Base-by-base conservation (phyloP, 2,329 filamentous ascomycete species). In the Ophiocordyceps camponoti-floridani region DNA sequence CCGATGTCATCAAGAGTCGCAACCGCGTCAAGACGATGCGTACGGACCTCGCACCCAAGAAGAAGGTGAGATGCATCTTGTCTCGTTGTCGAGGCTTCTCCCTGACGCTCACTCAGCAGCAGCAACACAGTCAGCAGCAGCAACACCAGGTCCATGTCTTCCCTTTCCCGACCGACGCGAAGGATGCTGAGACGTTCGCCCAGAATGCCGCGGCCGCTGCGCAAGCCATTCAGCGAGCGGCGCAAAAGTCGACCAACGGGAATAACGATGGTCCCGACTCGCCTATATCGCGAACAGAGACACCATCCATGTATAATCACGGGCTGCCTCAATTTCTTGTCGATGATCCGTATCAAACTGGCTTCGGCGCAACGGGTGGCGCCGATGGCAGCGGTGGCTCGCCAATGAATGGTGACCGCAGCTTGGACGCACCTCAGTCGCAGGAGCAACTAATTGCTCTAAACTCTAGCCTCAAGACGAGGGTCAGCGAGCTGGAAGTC, bases 1-100 rank as follows among this genome's bases (percentile, higher is more conserved):
- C 91, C 43, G 91, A 98, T 69, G 89, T 96, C 53, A 98, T 98
- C 69, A 98, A 98, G 72, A 95, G 88, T 69, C 86, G 91, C 57
- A 98, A 98, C 66, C 80, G 91, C 51, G 89, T 96, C 54, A 96
- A 96, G 72, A 91, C 87, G 27, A 75, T 77, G 62, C 75, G 76
- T 45, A 77, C 83, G 9, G 84, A 88, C 55, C 75, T 84, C 50
- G 78, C 80, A 42, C 83, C 85, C 56, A 88, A 80, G 63, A 79
- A 87, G 64, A 94, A 93, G 79, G 85, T 86, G 67, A 65, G 58
- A 43, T 40, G 45, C n/a, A n/a, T 40, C 43, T 18, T 26, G 3
- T 26, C 27, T 40, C 26, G 16, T 43, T 19, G 5, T n/a, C 33
- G 11, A 19, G 1, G 13, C 27, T 18, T 10, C 9, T 26, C 19